Evolutionary conservation across 148 eudicot genomes (phyloP), one percentile per base, ranked within the genome.

Genomic region (Bassia scoparia): DNA sequence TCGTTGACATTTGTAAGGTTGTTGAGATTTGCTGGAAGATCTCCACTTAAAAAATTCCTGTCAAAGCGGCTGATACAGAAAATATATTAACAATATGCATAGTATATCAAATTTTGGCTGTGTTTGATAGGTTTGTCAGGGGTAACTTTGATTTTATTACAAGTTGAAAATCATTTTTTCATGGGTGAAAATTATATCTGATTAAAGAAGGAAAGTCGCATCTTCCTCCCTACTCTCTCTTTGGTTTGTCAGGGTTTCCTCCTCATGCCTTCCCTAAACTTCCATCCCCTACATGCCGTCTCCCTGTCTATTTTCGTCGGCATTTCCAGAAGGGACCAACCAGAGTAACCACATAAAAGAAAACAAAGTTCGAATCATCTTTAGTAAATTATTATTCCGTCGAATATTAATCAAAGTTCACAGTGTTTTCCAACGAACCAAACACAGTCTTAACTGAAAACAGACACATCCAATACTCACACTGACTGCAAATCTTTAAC

Each of bases 11-110:
- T 72, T 76, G 77, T 80, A 80, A 94, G 93, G 77, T 86, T 88
- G 81, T 65, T 84, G 74, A 94, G 75, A 73, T 70, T 87, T 60
- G 81, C 16, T 54, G 93, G 93, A 75, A 83, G 83, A 62, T 78
- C 21, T 61, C 93, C 92, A 33, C 60, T 81, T 34, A 94, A 76
- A 34, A 66, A 75, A 77, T 94, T 94, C 78, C 86, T 78, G 61
- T 94, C 92, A 61, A 94, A 77, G 26, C 97, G 96, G 74, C 98
- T 94, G 86, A 68, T 8, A 14, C 49, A 67, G 17, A 54, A 68
- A 55, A 78, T 20, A 80, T 49, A 52, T 75, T 53, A 77, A 41
- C 64, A 63, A 17, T 37, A 49, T n/a, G n/a, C n/a, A n/a, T 34
- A 69, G 72, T 70, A 71, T 73, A 54, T 41, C 16, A 59, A 31